Conservation (phyloP, 2,329 filamentous ascomycete genomes). For the Tolypocladium cylindrosporum region DNA sequence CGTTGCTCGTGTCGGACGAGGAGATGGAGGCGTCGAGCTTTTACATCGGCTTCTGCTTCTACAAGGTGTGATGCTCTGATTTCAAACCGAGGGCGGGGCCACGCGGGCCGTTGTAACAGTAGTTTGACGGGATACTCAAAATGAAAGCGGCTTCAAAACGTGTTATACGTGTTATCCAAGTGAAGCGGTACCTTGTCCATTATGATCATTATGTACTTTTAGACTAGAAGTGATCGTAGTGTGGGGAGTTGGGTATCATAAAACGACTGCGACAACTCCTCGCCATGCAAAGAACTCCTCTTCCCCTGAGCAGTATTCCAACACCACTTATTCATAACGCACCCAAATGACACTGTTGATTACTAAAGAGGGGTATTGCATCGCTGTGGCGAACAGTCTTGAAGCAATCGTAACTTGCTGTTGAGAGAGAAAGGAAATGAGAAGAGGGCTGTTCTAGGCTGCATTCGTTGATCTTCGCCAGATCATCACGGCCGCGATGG, state of each 20-base stretch:
- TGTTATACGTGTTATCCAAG: background rate
- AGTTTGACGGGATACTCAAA: background rate
- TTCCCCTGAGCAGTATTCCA: background rate
- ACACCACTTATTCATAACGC: background rate
- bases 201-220: background rate
- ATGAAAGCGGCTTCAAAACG: background rate
- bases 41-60: constrained; percentile 93
- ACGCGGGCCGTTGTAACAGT: background rate
- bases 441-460: constrained; percentile 11
- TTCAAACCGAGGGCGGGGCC: background rate
- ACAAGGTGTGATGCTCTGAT: constrained; percentile 60
- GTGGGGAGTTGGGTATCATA: constrained; percentile 21
- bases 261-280: constrained; percentile 12
- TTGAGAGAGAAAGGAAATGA: background rate
- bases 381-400: background rate
- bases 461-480: constrained; percentile 49
- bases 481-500: constrained; percentile 54
- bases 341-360: background rate
- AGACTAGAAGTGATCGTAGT: background rate
- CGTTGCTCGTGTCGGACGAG: constrained; percentile 64
- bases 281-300: constrained; percentile 6
- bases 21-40: constrained; percentile 91
- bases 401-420: background rate
- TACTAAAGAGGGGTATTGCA: constrained; percentile 1
- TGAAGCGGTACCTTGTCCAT: background rate